phyloP scores from a whole-genome alignment of 306 rosid species.

The Cicer pinnatifidum region DNA sequence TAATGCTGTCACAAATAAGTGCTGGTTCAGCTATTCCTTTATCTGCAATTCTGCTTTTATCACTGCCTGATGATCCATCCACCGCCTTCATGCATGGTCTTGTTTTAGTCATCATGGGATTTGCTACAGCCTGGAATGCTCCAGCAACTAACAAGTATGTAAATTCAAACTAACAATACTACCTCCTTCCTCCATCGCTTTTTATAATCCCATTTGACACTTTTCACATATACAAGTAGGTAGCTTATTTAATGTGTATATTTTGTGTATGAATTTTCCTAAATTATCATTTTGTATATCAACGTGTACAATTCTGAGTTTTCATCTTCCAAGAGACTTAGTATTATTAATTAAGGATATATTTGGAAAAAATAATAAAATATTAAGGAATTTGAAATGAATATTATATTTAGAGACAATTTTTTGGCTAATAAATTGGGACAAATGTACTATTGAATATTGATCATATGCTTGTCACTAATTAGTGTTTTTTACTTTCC shows the following conservation, averaged over 20 bases:
- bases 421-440: too few relatives aligned
- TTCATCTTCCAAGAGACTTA: too few relatives aligned
- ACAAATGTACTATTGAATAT: neutral
- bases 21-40: constrained; percentile 78
- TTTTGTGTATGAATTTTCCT: neutral
- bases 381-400: too few relatives aligned
- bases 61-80: constrained; percentile 71
- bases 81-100: constrained; percentile 68
- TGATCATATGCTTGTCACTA: neutral
- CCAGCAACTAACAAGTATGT: constrained; percentile 82
- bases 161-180: neutral
- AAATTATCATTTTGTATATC: too few relatives aligned
- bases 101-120: constrained; percentile 74
- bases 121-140: constrained; percentile 67
- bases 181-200: neutral
- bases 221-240: neutral
- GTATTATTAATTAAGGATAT: too few relatives aligned
- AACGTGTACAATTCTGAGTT: too few relatives aligned
- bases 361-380: too few relatives aligned
- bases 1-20: constrained; percentile 79
- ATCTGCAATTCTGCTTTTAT: constrained; percentile 66
- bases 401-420: too few relatives aligned
- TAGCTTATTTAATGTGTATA: neutral
- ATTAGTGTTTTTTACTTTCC: constrained; percentile 20
- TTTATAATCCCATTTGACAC: neutral